Percentiles rank a stretch among this genome's conserved stretches.
These are phyloP conservation scores for Yamagishiella unicocca DNA, from an alignment of 139 green algal species.

Conservation along the genomic window DNA sequence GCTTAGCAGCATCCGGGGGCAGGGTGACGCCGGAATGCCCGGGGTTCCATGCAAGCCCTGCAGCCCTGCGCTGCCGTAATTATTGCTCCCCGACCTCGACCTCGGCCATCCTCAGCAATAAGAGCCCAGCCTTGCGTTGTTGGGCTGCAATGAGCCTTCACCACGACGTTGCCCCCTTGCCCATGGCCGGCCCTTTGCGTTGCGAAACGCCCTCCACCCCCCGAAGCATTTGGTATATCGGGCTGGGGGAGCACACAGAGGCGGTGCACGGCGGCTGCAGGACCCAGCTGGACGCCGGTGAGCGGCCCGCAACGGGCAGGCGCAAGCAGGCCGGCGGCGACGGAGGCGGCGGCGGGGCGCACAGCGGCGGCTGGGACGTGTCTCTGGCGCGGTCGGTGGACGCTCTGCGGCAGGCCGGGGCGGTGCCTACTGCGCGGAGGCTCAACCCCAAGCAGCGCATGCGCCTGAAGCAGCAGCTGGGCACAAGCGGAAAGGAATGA, in stretches of 20 bases:
- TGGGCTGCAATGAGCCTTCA: too few relatives aligned
- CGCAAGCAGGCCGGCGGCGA: too few relatives aligned
- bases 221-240: constrained; percentile 45
- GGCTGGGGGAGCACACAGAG: constrained; percentile 9
- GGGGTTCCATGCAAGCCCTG: too few relatives aligned
- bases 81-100: too few relatives aligned
- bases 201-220: not conserved
- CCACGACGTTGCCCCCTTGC: too few relatives aligned
- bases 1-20: too few relatives aligned
- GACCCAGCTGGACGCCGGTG: not conserved
- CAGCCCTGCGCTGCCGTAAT: too few relatives aligned
- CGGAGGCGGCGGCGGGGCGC: not conserved
- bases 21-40: too few relatives aligned
- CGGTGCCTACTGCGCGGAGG: constrained; percentile 25
- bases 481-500: not conserved
- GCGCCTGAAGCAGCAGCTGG: constrained; percentile 4
- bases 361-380: not conserved
- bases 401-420: not conserved
- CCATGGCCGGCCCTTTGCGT: too few relatives aligned
- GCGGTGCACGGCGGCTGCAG: not conserved
- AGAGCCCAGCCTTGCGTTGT: too few relatives aligned
- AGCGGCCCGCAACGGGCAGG: not conserved
- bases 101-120: too few relatives aligned
- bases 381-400: constrained; percentile 1
- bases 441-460: constrained; percentile 43